Conservation (phyloP, 176 grass and related monocot species). For the Microstegium vimineum region DNA sequence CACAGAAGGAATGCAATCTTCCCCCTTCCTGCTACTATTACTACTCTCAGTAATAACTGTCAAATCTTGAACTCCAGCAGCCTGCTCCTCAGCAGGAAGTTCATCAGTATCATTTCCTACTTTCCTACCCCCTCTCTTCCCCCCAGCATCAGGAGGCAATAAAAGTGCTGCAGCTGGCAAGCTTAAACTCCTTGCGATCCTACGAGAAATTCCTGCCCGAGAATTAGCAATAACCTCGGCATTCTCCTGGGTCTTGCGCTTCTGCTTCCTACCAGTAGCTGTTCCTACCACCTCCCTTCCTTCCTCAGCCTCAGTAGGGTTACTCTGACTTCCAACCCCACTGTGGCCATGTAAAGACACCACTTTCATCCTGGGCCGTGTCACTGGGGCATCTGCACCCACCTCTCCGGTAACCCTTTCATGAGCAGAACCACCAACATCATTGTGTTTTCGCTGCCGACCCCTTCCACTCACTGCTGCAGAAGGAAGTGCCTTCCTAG, state of each 20-base stretch:
- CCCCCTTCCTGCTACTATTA: too few species aligned
- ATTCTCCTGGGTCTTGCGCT: not conserved
- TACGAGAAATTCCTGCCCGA: not conserved
- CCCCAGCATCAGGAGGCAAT: constrained; percentile 9
- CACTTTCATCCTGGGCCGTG: not conserved
- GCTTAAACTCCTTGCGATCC: constrained; percentile 14
- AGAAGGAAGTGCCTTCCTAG: not conserved
- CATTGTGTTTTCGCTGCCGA: not conserved
- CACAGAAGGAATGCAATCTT: too few species aligned
- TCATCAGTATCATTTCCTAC: too few species aligned
- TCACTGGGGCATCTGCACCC: not conserved
- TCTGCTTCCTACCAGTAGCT: constrained; percentile 12
- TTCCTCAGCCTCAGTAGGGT: not conserved
- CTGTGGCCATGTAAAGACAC: not conserved
- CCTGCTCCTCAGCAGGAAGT: too few species aligned
- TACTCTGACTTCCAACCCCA: not conserved
- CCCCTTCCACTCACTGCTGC: not conserved
- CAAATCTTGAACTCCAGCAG: too few species aligned
- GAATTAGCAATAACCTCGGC: not conserved
- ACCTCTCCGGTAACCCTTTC: not conserved
- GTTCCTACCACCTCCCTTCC: not conserved
- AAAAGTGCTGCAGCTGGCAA: not conserved
- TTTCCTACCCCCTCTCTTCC: constrained; percentile 1
- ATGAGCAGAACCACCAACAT: not conserved
- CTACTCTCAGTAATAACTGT: too few species aligned